Base-by-base conservation (phyloP, 331 rosid genomes). In the Rosa hybrid region DNA sequence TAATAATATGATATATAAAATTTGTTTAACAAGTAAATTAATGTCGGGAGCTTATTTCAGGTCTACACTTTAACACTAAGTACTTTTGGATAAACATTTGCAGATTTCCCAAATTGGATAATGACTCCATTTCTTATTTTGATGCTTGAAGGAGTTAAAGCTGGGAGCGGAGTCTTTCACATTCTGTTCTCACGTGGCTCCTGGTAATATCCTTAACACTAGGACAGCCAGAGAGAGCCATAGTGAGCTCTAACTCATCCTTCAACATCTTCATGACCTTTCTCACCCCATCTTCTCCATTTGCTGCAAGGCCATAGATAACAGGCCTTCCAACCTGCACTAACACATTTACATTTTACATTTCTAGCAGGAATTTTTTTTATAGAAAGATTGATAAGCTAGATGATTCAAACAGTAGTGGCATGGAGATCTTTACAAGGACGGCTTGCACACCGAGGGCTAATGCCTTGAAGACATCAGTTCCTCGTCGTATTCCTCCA, bases 371-470 rank as follows among this genome's bases (percentile, higher is more conserved):
- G 6, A 38, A 25, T 0, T 25, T 25, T 25, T 25, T 25, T 3
- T n/a, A 23, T 45, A 10, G 7, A 23, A 18, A 12, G 4, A 39
- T 39, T 39, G 30, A 8, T 39, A 57, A 11, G 54, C 48, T 34
- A 11, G 9, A 68, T 39, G 44, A 25, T 39, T 41, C 9, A 38
- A 18, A 71, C 72, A 30, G 27, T 39, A 63, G 45, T 42, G 8
- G 56, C 16, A 45, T 68, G 23, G 17, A 82, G 83, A 77, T 72
- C 82, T 80, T 82, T 87, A 88, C 90, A 54, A 89, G 91, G 53
- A 90, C 89, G 13, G 94, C 91, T 50, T 89, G 83, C 57, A 90
- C 92, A 25, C 96, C 93, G 6, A 91, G 89, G 81, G 96, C 91
- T 81, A 89, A 67, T 8, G 90, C 93, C 87, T 91, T 91, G 62